Base-by-base conservation (phyloP, 768 basidiomycete species). In the Phanerochaete sordida region DNA sequence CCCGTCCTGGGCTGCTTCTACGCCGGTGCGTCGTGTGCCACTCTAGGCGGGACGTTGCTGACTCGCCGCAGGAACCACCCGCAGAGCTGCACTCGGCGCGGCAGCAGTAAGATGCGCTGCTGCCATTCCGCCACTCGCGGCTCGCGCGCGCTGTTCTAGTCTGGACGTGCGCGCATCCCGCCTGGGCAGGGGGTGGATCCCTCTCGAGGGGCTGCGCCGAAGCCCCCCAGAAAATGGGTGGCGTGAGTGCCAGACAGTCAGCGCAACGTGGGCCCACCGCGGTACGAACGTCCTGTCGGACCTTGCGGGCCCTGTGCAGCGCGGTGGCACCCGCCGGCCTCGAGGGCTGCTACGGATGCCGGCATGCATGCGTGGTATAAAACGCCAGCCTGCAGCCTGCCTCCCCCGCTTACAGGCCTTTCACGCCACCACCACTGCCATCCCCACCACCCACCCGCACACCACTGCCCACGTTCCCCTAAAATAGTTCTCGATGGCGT, bases 401-500 rank as follows among this genome's bases (percentile, higher is more conserved):
- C 23, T 33, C 53, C 26, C 12, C 13, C 7, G n/a, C 53, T 54
- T 37, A 23, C 53, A 24, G 19, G 27, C 23, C 19, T 54, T 24
- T 24, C 53, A 12, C 31, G 51, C 51, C 37, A 54, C 53, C 35
- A 54, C 24, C 51, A 12, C 51, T n/a, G 19, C 28, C 31, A n/a
- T n/a, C n/a, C n/a, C 28, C 53, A 39, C 53, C 35, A 23, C 35
- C 37, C 21, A 43, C 39, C 39, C 8, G 19, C 39, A 33, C 52
- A 39, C 50, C n/a, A 39, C 35, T 24, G 21, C 33, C 23, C 53
- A 21, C 33, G 12, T 48, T 26, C 47, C 50, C 16, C 4, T 4
- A 31, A 15, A 51, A 51, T 51, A 15, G n/a, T 33, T n/a, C n/a
- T n/a, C 27, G 7, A 79, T 79, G 77, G 73, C 77, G 3, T 79